phyloP scores from a whole-genome alignment of 768 basidiomycete genomes.

The Panus rudis region DNA sequence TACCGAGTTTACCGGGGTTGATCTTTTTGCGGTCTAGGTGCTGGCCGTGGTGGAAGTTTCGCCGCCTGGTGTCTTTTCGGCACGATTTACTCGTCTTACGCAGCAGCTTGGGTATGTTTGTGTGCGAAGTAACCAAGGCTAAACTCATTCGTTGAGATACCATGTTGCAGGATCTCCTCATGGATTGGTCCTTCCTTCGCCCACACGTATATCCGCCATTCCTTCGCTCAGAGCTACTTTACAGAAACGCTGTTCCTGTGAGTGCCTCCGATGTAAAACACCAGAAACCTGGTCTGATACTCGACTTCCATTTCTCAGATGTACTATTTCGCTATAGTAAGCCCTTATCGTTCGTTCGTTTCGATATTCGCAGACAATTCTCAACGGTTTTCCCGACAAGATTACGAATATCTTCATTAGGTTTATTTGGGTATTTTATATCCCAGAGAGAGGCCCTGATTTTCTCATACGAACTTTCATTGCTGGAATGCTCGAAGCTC shows the following conservation, averaged over 20 bases:
- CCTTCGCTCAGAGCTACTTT: constrained; percentile 71
- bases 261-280: constrained; percentile 11
- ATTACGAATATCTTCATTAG: constrained; percentile 66
- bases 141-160: too few relatives aligned
- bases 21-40: constrained; percentile 19
- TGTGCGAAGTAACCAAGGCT: too few relatives aligned
- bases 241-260: constrained; percentile 55
- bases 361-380: too few relatives aligned
- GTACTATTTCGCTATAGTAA: constrained; percentile 77
- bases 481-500: constrained; percentile 63
- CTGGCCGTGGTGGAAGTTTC: constrained; percentile 42
- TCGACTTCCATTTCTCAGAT: constrained; percentile 29
- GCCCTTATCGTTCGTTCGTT: constrained; percentile 7
- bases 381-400: constrained; percentile 31
- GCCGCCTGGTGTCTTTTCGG: constrained; percentile 63
- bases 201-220: constrained; percentile 47
- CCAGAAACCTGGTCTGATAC: neutral
- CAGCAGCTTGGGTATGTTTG: constrained; percentile 64
- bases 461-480: constrained; percentile 58
- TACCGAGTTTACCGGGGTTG: neutral
- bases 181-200: constrained; percentile 88
- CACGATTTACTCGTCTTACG: constrained; percentile 61
- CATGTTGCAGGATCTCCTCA: constrained; percentile 71
- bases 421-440: constrained; percentile 79
- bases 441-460: constrained; percentile 44